A percentile compares a stretch with the other conserved stretches of the same genome.
These are phyloP conservation scores for Aspergillus versicolor DNA, from an alignment of 2,329 filamentous ascomycete genomes.

Conservation along the genomic window DNA sequence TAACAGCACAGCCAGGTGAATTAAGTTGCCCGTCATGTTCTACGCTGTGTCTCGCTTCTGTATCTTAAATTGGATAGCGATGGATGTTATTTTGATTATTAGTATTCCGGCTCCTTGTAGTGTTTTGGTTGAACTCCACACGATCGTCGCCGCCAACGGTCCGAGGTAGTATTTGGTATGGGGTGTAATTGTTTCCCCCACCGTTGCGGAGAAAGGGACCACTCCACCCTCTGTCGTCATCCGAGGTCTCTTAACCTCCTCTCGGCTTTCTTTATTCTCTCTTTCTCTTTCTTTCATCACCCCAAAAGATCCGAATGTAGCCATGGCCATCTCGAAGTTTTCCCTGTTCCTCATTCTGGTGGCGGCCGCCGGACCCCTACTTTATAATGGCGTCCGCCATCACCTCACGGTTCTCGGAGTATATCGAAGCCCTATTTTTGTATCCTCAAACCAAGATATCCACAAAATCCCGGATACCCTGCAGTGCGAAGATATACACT, in stretches of 20 bases:
- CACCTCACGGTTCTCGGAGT: constrained; percentile 24
- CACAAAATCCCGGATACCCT: constrained; percentile 52
- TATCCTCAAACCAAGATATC: constrained; percentile 20
- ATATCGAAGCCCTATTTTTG: constrained; percentile 12
- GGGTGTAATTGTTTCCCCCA: neutral
- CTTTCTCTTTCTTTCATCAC: neutral
- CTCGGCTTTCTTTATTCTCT: neutral
- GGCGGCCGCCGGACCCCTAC: constrained; percentile 15
- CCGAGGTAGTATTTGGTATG: neutral
- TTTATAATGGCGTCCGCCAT: neutral
- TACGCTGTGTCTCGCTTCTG: constrained; percentile 6
- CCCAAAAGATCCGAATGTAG: neutral
- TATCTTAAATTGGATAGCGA: constrained; percentile 9
- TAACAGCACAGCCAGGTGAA: constrained; percentile 2
- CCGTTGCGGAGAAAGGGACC: neutral
- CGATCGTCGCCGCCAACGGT: neutral
- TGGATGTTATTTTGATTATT: neutral
- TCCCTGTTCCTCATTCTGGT: constrained; percentile 8
- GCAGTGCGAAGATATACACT: constrained; percentile 62
- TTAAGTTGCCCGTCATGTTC: constrained; percentile 7
- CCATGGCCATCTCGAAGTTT: neutral
- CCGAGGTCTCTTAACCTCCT: neutral
- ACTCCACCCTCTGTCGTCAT: neutral
- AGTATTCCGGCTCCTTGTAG: neutral
- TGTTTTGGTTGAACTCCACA: neutral